Evolutionary conservation across 2,329 filamentous ascomycete genomes (phyloP), one percentile per base, ranked within the genome.

Genomic region (Massarina eburnea): DNA sequence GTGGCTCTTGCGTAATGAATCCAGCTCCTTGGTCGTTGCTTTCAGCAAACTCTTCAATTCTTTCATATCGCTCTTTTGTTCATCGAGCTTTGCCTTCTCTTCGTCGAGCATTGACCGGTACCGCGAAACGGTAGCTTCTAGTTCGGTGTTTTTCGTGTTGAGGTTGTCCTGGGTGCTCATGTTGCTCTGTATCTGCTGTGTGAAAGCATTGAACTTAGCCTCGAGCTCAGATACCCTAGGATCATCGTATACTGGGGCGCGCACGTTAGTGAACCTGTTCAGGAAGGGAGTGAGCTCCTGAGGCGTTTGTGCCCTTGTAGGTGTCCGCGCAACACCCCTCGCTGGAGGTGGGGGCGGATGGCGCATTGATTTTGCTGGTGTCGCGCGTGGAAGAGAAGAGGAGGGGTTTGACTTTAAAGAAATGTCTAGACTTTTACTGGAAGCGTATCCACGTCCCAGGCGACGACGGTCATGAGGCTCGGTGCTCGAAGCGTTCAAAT

Each of bases 211-310:
- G 64, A 90, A 90, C 60, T 92, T 78, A 76, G 59, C 62, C 41
- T 95, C 89, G 72, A 96, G 85, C 48, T 84, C 80, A 52, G 85
- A 84, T 56, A 96, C 80, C 54, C 86, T 83, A 50, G 82, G 82
- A 58, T 91, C 85, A 67, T 96, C 90, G 80, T 86, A 92, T 61
- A 81, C 87, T 89, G 80, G 75, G 67, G 68, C 65, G 72, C 75
- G 78, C 55, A 80, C 73, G 79, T 89, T 86, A 84, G 91, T 89
- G 77, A 85, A 74, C 74, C 84, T 87, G 55, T 80, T 85, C 61
- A 92, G 76, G 75, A 80, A 91, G 12, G 66, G 68, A 54, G 80
- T 79, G 51, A 62, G 51, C 15, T 19, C 48, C 55, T 69, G 64
- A 55, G 67, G 52, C 47, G 65, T 62, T 48, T 60, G 54, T 3